Evolutionary conservation across 129 eudicot genomes (phyloP).

Genomic region (Flaveria sonorensis): DNA sequence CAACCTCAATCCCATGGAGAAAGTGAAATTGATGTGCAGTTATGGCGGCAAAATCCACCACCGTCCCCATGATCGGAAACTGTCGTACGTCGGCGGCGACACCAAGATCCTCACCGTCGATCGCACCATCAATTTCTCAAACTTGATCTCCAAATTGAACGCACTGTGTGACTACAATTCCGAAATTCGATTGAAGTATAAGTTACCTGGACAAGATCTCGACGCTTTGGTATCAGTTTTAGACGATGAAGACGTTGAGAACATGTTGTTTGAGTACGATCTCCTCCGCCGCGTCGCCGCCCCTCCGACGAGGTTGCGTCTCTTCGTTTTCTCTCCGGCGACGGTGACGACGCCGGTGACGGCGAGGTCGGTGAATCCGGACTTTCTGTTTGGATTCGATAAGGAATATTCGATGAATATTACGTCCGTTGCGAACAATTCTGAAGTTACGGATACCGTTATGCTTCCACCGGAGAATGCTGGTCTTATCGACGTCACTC

Average conservation of each 20-base stretch:
- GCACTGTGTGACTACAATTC: slow-evolving; percentile 33
- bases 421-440: slow-evolving; percentile 9
- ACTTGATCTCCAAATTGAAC: slow-evolving; percentile 41
- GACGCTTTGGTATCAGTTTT: slow-evolving; percentile 60
- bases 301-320: slow-evolving; percentile 53
- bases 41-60: slow-evolving; percentile 71
- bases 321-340: slow-evolving; percentile 44
- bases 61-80: slow-evolving; percentile 49
- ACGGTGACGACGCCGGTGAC: slow-evolving; percentile 29
- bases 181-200: slow-evolving; percentile 51
- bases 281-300: slow-evolving; percentile 45
- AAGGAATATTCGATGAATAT: slow-evolving; percentile 46
- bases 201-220: slow-evolving; percentile 70
- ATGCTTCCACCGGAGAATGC: slow-evolving; percentile 28
- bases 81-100: slow-evolving; percentile 70
- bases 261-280: slow-evolving; percentile 74
- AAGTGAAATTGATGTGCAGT: slow-evolving; percentile 70
- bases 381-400: slow-evolving; percentile 72
- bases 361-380: slow-evolving; percentile 51
- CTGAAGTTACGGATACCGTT: slow-evolving; percentile 25
- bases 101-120: slow-evolving; percentile 69
- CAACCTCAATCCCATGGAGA: slow-evolving; percentile 26
- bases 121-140: slow-evolving; percentile 50
- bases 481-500: slow-evolving; percentile 19
- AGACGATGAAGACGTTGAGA: slow-evolving; percentile 70